Percentiles rank a stretch among this genome's conserved stretches.
These are phyloP conservation scores for Hylodesmum podocarpum DNA, from an alignment of 306 rosid species.

Conservation along the genomic window DNA sequence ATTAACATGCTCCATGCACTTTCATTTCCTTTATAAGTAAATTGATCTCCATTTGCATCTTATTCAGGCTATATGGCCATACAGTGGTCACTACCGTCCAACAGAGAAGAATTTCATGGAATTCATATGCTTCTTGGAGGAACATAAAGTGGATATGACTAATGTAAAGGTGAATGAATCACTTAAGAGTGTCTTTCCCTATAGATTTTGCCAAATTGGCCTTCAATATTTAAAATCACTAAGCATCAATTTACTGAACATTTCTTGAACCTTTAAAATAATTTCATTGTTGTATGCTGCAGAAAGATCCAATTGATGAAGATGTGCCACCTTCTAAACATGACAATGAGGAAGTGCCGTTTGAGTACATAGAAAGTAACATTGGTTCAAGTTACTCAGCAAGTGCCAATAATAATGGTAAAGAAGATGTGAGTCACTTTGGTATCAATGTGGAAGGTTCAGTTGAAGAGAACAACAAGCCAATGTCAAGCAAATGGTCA, in stretches of 20 bases:
- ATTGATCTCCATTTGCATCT: constrained; percentile 19
- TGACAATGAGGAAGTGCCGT: background rate
- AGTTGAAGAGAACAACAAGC: constrained; percentile 7
- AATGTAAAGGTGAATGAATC: constrained; percentile 73
- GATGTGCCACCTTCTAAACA: constrained; percentile 45
- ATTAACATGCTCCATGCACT: too few species aligned
- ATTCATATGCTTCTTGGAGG: constrained; percentile 66
- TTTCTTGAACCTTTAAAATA: background rate
- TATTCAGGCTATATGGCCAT: constrained; percentile 79
- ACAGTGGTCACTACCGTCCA: constrained; percentile 87
- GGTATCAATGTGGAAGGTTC: constrained; percentile 26
- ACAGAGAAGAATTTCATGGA: constrained; percentile 67
- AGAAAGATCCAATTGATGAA: constrained; percentile 70
- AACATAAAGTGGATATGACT: constrained; percentile 61
- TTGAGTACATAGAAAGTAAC: background rate
- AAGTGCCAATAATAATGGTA: background rate
- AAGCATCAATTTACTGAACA: background rate
- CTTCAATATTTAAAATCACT: background rate
- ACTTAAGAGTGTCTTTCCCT: background rate
- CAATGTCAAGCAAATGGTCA: constrained; percentile 57
- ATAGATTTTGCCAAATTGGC: background rate
- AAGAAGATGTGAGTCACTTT: background rate
- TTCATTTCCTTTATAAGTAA: background rate
- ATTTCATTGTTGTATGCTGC: constrained; percentile 4
- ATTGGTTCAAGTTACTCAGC: constrained; percentile 3